Evolutionary conservation across 257 asterid species (phyloP), one percentile per base, ranked within the genome.

Genomic region (Nicotiana knightiana): DNA sequence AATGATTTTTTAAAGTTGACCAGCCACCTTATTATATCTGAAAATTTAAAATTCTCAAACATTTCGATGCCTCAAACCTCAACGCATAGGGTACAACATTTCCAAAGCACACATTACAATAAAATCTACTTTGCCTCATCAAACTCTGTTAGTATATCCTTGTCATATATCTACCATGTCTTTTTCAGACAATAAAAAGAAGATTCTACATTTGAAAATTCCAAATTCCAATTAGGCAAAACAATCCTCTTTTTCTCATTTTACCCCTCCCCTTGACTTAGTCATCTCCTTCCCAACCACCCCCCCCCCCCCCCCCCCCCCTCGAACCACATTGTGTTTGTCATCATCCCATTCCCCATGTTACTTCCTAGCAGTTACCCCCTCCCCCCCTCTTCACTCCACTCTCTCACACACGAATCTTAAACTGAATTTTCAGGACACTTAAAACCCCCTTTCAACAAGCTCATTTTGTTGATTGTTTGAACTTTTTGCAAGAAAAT

Each of bases 401-500:
- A 58, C 63, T 58, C 63, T 21, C 54, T 12, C 61, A 46, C 32
- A 6, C 59, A 24, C 59, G 0, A 68, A 68, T 68, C 77, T 28
- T 28, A 35, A 16, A 15, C 33, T 16, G 13, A 35, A 6, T 32
- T 13, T 66, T 32, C 6, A 66, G 8, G 48, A 16, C 48, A 3
- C 3, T 6, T 12, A 46, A 71, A 73, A 48, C 61, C 78, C n/a
- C 78, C 12, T 70, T 43, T 43, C 24, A 21, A 71, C 24, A 13
- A 28, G 37, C 59, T 21, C 4, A 71, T 39, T 4, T 37, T 37
- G 51, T 43, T n/a, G 33, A 39, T 2, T 43, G 51, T 43, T 32
- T 35, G 46, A 43, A 53, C 3, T 4, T 3, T 67, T 71, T 85
- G 82, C 58, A 18, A 28, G 76, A 46, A 35, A 87, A 93, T 93